Evolutionary conservation across 371 early-diverging fungal genomes (phyloP).

Genomic region (Circinella minor): DNA sequence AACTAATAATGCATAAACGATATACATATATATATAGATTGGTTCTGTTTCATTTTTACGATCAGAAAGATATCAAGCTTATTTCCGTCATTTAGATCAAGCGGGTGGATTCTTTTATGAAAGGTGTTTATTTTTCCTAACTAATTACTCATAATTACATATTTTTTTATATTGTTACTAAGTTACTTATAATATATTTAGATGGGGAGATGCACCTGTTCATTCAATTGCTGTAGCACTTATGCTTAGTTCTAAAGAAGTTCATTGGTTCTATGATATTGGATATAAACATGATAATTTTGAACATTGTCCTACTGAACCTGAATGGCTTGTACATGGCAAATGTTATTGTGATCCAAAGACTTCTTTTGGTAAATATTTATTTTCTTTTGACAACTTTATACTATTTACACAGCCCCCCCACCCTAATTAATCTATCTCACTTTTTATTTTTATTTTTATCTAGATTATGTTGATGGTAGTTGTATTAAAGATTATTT

Average conservation of each 20-base stretch:
- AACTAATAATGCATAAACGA: too few species aligned
- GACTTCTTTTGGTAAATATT: slow-evolving; percentile 54
- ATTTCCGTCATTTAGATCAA: slow-evolving; percentile 84
- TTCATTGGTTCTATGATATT: slow-evolving; percentile 94
- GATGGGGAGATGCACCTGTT: slow-evolving; percentile 98
- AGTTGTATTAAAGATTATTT: slow-evolving; percentile 33
- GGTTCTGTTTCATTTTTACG: slow-evolving; percentile 81
- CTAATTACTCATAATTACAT: too few species aligned
- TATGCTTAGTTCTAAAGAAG: slow-evolving; percentile 76
- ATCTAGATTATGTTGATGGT: slow-evolving; percentile 16
- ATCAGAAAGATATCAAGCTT: slow-evolving; percentile 66
- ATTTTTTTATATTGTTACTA: not conserved
- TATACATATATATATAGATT: slow-evolving; percentile 23
- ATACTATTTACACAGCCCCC: too few species aligned
- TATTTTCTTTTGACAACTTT: not conserved
- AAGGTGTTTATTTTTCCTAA: slow-evolving; percentile 43
- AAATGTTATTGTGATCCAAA: slow-evolving; percentile 66
- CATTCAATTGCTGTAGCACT: slow-evolving; percentile 91
- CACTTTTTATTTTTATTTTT: too few species aligned
- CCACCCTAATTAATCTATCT: too few species aligned
- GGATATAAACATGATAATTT: slow-evolving; percentile 81
- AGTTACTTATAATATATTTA: slow-evolving; percentile 1
- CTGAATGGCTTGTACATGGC: slow-evolving; percentile 46
- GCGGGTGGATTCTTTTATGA: slow-evolving; percentile 95
- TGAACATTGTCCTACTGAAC: slow-evolving; percentile 72